Percentiles rank a stretch among this genome's conserved stretches.
These are phyloP conservation scores for Fusarium algeriense DNA, from an alignment of 2,329 filamentous ascomycete genomes.

Conservation along the genomic window DNA sequence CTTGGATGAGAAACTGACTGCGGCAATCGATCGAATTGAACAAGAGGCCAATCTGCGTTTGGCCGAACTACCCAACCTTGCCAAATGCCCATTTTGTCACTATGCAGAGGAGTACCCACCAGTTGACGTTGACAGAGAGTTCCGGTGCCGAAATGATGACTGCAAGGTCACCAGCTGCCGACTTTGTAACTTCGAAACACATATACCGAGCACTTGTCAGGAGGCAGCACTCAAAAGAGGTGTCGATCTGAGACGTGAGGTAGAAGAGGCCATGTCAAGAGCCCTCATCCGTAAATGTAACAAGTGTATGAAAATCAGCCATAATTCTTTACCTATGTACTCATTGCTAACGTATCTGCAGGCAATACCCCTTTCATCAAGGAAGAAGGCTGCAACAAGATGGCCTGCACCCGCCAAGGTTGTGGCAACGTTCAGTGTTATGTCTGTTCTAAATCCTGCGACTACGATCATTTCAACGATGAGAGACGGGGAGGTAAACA, in stretches of 20 bases:
- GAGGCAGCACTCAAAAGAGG: slow-evolving; percentile 73
- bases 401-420: slow-evolving; percentile 72
- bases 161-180: slow-evolving; percentile 76
- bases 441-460: slow-evolving; percentile 75
- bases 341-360: slow-evolving; percentile 45
- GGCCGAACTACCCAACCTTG: slow-evolving; percentile 78
- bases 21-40: slow-evolving; percentile 77
- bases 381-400: slow-evolving; percentile 84
- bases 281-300: slow-evolving; percentile 84
- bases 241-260: slow-evolving; percentile 70
- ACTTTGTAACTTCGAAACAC: slow-evolving; percentile 75
- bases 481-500: slow-evolving; percentile 57
- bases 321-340: slow-evolving; percentile 21
- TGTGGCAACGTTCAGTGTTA: slow-evolving; percentile 73
- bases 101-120: slow-evolving; percentile 81
- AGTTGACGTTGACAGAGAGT: slow-evolving; percentile 76
- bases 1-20: slow-evolving; percentile 67
- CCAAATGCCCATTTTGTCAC: slow-evolving; percentile 84
- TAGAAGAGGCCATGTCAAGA: slow-evolving; percentile 88
- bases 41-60: slow-evolving; percentile 76
- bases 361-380: slow-evolving; percentile 84
- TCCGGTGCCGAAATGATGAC: slow-evolving; percentile 74
- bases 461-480: slow-evolving; percentile 80
- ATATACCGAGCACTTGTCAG: slow-evolving; percentile 78
- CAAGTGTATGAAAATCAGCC: slow-evolving; percentile 58